Percentiles rank a stretch among this genome's conserved stretches.
These are phyloP conservation scores for Wickerhamomyces silvicola DNA, from an alignment of 805 yeast species.

Conservation along the genomic window DNA sequence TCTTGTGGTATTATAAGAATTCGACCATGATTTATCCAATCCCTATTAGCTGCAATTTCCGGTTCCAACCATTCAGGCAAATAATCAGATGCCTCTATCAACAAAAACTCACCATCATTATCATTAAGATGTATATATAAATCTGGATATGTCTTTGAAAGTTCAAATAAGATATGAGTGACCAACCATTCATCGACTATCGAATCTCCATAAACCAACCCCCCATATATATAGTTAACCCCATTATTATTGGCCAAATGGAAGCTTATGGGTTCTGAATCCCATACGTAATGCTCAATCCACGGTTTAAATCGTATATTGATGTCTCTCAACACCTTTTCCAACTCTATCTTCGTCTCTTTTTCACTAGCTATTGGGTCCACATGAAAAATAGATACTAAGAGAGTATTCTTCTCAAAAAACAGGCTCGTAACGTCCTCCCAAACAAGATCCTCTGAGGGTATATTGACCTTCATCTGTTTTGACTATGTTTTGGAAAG, in stretches of 20 bases:
- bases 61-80: constrained; percentile 45
- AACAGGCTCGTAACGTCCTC: constrained; percentile 1
- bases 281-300: constrained; percentile 38
- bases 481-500: background rate
- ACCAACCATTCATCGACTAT: constrained; percentile 41
- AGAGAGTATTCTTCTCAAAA: constrained; percentile 12
- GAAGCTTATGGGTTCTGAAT: constrained; percentile 16
- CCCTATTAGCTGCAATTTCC: constrained; percentile 39
- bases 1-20: constrained; percentile 35
- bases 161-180: constrained; percentile 31
- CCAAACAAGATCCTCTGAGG: constrained; percentile 11
- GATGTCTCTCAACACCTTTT: constrained; percentile 16
- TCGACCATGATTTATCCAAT: constrained; percentile 43
- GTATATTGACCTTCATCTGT: constrained; percentile 1
- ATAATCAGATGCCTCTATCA: constrained; percentile 41
- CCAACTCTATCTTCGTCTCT: constrained; percentile 12
- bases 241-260: constrained; percentile 3
- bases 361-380: constrained; percentile 23
- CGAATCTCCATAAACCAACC: constrained; percentile 36
- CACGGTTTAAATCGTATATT: constrained; percentile 27
- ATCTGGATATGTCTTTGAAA: constrained; percentile 28
- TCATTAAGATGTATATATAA: constrained; percentile 42
- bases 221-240: constrained; percentile 26
- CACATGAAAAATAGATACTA: constrained; percentile 24
- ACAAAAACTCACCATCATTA: constrained; percentile 49